Conservation (phyloP, 2,329 filamentous ascomycete species). For the Colletotrichum theobromicola region DNA sequence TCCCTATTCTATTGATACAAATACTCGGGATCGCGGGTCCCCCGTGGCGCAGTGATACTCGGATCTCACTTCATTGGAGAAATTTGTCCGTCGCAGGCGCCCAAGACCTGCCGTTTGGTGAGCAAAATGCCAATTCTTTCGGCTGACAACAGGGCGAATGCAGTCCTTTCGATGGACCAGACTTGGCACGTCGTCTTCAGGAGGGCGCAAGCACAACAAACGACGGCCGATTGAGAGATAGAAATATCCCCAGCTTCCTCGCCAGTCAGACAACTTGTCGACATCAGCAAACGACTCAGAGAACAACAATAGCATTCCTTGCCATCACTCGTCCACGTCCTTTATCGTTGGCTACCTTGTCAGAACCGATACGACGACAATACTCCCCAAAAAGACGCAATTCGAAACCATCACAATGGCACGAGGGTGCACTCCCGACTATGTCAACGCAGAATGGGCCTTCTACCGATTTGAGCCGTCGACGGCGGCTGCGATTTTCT, state of each 20-base stretch:
- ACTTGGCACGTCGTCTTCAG: background rate
- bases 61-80: background rate
- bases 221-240: background rate
- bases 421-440: background rate
- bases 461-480: constrained; percentile 21
- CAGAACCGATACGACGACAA: background rate
- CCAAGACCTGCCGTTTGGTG: background rate
- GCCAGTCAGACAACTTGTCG: background rate
- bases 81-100: background rate
- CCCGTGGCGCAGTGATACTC: constrained; percentile 2
- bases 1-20: background rate
- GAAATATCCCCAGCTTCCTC: background rate
- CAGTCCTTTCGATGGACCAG: background rate
- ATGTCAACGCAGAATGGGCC: constrained; percentile 1
- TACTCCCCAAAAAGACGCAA: background rate
- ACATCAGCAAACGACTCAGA: background rate
- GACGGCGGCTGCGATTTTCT: constrained; percentile 11
- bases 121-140: background rate
- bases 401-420: background rate
- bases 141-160: background rate
- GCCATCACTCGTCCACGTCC: background rate
- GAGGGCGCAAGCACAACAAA: background rate
- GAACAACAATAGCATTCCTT: background rate
- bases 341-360: background rate
- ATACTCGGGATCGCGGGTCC: background rate